Conservation (phyloP, 352 stramenopile genomes). For the Phytophthora hybrid region DNA sequence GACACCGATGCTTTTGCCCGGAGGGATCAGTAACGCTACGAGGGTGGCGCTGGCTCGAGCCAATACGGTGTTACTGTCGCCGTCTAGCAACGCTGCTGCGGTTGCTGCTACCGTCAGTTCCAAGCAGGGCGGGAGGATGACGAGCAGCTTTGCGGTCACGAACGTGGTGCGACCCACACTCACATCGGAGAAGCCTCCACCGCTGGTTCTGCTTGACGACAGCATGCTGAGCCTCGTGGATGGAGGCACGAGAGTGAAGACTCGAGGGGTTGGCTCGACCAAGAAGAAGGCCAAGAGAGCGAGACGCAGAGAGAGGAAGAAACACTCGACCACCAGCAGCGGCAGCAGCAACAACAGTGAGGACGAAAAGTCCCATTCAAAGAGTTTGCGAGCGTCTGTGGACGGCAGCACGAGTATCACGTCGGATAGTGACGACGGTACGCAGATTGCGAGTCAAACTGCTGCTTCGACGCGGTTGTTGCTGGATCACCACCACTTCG, state of each 20-base stretch:
- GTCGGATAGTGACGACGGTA: slow-evolving; percentile 26
- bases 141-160: not conserved
- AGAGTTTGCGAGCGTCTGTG: not conserved
- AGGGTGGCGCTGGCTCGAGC: slow-evolving; percentile 12
- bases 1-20: slow-evolving; percentile 2
- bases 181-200: slow-evolving; percentile 9
- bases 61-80: slow-evolving; percentile 35
- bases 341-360: slow-evolving; percentile 37
- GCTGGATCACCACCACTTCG: slow-evolving; percentile 74
- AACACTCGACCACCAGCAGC: slow-evolving; percentile 7
- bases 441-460: slow-evolving; percentile 1
- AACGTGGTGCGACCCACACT: slow-evolving; percentile 6
- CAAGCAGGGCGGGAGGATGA: slow-evolving; percentile 23
- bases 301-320: slow-evolving; percentile 24
- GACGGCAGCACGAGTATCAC: slow-evolving; percentile 11
- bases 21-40: slow-evolving; percentile 7
- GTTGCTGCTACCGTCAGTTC: slow-evolving; percentile 13
- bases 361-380: slow-evolving; percentile 24
- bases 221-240: slow-evolving; percentile 25
- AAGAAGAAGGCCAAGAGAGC: slow-evolving; percentile 38
- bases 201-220: slow-evolving; percentile 46
- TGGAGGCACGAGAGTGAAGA: not conserved
- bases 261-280: slow-evolving; percentile 1
- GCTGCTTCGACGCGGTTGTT: slow-evolving; percentile 40
- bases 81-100: slow-evolving; percentile 32